Evolutionary conservation across 371 early-diverging fungal species (phyloP).

Genomic region (Spraguea lophii): DNA sequence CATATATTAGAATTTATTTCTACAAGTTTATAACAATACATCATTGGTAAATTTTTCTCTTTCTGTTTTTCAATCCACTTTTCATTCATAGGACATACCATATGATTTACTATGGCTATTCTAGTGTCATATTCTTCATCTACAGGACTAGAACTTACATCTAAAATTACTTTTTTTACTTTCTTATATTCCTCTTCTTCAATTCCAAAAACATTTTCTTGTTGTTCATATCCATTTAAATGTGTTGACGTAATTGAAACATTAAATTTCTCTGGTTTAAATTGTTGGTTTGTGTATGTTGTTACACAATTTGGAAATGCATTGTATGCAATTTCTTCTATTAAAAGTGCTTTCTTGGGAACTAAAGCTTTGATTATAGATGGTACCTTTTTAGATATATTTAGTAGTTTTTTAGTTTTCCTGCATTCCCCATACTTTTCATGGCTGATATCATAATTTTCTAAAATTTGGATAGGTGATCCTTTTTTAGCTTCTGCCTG

Average conservation of each 20-base stretch:
- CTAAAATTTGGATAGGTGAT: conserved; percentile 17
- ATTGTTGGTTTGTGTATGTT: conserved; percentile 36
- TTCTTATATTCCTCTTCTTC: background rate
- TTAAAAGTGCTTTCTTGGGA: conserved; percentile 33
- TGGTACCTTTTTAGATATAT: conserved; percentile 39
- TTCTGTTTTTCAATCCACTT: background rate
- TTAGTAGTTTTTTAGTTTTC: conserved; percentile 37
- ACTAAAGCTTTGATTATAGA: conserved; percentile 29
- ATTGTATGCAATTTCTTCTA: conserved; percentile 43
- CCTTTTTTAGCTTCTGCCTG: conserved; percentile 26
- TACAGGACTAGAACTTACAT: background rate
- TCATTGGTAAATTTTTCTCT: conserved; percentile 12
- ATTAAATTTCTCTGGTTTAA: conserved; percentile 35
- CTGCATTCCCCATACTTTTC: conserved; percentile 15
- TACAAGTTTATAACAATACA: conserved; percentile 40
- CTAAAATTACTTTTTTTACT: background rate
- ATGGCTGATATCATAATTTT: conserved; percentile 21
- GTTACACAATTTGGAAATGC: conserved; percentile 36
- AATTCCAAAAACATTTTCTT: conserved; percentile 8
- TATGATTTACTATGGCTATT: no score
- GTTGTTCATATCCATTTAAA: background rate
- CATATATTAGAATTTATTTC: conserved; percentile 37
- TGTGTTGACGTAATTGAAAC: conserved; percentile 18
- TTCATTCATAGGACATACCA: background rate
- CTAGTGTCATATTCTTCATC: background rate